Conservation (phyloP, 768 basidiomycete species). For the Trametes sanguinea region DNA sequence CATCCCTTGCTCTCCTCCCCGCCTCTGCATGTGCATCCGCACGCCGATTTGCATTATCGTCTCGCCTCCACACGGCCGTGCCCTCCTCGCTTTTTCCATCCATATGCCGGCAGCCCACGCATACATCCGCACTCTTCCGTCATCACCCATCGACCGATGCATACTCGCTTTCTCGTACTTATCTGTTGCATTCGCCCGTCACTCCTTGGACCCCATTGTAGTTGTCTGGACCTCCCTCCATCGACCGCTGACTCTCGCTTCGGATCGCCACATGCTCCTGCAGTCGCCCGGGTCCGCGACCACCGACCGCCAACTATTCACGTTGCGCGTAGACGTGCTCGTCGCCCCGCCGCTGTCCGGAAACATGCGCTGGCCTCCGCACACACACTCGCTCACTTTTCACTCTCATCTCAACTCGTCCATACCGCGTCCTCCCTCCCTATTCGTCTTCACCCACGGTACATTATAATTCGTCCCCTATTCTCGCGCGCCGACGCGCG, state of each 20-base stretch:
- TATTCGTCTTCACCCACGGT: slow-evolving; percentile 26
- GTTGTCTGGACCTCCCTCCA: slow-evolving; percentile 9
- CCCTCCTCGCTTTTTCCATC: background rate
- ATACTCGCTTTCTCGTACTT: slow-evolving; percentile 12
- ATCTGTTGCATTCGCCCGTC: slow-evolving; percentile 22
- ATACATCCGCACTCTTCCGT: background rate
- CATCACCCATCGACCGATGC: slow-evolving; percentile 6
- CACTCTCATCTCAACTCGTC: slow-evolving; percentile 19
- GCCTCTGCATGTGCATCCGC: slow-evolving; percentile 9
- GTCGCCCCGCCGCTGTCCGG: background rate
- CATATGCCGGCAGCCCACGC: background rate
- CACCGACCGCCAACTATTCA: background rate
- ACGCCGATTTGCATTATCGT: background rate
- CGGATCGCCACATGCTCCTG: slow-evolving; percentile 6
- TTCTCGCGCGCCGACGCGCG: slow-evolving; percentile 9
- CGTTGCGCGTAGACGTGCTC: too few relatives aligned
- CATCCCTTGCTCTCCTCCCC: slow-evolving; percentile 24
- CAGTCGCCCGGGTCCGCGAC: slow-evolving; percentile 5
- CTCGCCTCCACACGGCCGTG: background rate
- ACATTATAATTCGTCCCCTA: slow-evolving; percentile 22
- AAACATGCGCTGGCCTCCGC: slow-evolving; percentile 4
- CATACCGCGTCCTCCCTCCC: slow-evolving; percentile 29
- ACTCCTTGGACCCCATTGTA: slow-evolving; percentile 18
- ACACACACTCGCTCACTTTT: slow-evolving; percentile 13
- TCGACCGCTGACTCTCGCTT: background rate